A percentile compares a stretch with the other conserved stretches of the same genome.
Evolutionary conservation across 2,329 filamentous ascomycete genomes (phyloP).

Genomic region (Colletotrichum incanum): DNA sequence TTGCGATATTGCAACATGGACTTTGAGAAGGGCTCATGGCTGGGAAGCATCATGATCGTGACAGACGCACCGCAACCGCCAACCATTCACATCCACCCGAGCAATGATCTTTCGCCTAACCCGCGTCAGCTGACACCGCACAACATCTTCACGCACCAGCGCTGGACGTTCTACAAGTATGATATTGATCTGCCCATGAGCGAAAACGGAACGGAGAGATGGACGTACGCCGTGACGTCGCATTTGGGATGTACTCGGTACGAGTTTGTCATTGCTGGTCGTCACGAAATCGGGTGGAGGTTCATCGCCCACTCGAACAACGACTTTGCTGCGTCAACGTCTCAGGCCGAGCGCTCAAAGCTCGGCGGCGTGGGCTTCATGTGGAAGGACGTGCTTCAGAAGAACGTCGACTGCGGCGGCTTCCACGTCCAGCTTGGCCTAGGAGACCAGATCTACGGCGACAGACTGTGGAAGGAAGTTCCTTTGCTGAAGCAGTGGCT

Average conservation of each 20-base stretch:
- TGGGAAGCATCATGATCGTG: slow-evolving; percentile 93
- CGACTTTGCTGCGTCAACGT: slow-evolving; percentile 92
- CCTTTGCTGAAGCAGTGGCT: slow-evolving; percentile 96
- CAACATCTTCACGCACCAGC: slow-evolving; percentile 89
- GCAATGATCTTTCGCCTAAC: slow-evolving; percentile 91
- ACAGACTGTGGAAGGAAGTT: slow-evolving; percentile 96
- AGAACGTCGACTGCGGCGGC: slow-evolving; percentile 95
- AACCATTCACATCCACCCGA: slow-evolving; percentile 95
- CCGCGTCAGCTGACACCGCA: slow-evolving; percentile 88
- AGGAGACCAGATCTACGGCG: slow-evolving; percentile 95
- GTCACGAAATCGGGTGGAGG: slow-evolving; percentile 92
- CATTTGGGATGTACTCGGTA: slow-evolving; percentile 98
- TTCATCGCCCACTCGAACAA: slow-evolving; percentile 98
- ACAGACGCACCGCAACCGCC: slow-evolving; percentile 93
- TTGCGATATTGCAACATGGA: slow-evolving; percentile 98
- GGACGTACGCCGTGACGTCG: slow-evolving; percentile 98
- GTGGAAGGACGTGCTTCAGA: slow-evolving; percentile 99
- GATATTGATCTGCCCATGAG: slow-evolving; percentile 93
- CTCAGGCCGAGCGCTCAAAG: slow-evolving; percentile 85
- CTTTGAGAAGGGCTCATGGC: slow-evolving; percentile 89
- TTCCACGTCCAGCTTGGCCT: slow-evolving; percentile 95
- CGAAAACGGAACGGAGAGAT: slow-evolving; percentile 84
- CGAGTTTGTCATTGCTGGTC: slow-evolving; percentile 94
- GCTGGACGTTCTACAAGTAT: slow-evolving; percentile 97
- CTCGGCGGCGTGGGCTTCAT: slow-evolving; percentile 93